A percentile compares a stretch with the other conserved stretches of the same genome.
These are phyloP conservation scores for Mimosa bimucronata DNA, from an alignment of 306 rosid genomes.

Conservation along the genomic window DNA sequence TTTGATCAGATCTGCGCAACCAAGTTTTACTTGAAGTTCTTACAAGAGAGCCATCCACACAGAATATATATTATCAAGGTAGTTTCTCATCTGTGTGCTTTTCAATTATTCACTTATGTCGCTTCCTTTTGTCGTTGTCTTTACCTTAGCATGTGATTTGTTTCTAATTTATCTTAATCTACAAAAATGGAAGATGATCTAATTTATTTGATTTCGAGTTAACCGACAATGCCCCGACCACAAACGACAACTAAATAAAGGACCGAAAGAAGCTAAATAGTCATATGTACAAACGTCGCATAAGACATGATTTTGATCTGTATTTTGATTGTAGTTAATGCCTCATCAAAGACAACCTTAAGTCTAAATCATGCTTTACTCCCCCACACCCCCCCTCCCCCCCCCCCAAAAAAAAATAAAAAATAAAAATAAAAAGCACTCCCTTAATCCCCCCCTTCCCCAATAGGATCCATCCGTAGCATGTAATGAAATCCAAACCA, in stretches of 20 bases:
- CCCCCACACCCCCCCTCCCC: too few relatives aligned
- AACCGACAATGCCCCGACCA: conserved; percentile 21
- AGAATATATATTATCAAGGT: conserved; percentile 41
- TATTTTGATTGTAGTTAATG: conserved; percentile 29
- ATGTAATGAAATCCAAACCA: not conserved
- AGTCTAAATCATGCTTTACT: conserved; percentile 22
- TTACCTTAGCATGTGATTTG: not conserved
- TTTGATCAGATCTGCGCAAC: conserved; percentile 57
- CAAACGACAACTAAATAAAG: not conserved
- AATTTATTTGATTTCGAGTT: conserved; percentile 2
- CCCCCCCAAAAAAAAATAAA: too few relatives aligned
- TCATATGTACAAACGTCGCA: conserved; percentile 30
- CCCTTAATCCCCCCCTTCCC: conserved; percentile 19
- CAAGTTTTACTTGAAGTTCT: conserved; percentile 30
- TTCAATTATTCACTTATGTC: conserved; percentile 9
- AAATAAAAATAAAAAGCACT: too few relatives aligned
- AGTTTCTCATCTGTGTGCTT: conserved; percentile 18
- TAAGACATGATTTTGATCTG: conserved; percentile 34
- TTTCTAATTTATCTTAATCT: conserved; percentile 5
- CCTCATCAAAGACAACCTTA: conserved; percentile 29
- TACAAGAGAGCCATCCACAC: conserved; percentile 1
- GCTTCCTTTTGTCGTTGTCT: not conserved
- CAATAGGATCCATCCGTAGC: conserved; percentile 1
- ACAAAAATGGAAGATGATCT: conserved; percentile 16
- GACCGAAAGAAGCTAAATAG: conserved; percentile 28